Base-by-base conservation (phyloP, 805 yeast species). In the Helenozyma baotianmanensis region DNA sequence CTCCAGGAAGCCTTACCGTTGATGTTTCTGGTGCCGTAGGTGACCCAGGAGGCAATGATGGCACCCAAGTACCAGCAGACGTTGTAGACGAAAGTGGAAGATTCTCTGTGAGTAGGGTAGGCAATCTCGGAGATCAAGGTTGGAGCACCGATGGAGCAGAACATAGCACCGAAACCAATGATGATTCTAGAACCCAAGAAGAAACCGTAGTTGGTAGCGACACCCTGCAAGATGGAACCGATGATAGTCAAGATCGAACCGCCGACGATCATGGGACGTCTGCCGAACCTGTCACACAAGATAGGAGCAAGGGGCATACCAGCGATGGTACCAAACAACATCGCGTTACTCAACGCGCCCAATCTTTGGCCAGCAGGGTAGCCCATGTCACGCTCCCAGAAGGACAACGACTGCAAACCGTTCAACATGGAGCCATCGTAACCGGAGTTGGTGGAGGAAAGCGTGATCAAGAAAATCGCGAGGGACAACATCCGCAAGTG, bases 61-160 rank as follows among this genome's bases (percentile, higher is more conserved):
- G 76, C 75, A 28, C 80, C 80, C 23, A 71, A 45, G 43, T 69
- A 72, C 78, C 76, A 72, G 39, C 67, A 64, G 14, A 68, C 62
- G 50, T 74, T 74, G 55, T 63, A 74, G 35, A 65, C 54, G n/a
- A 74, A 60, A 3, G 49, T 51, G 13, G 37, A 21, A 3, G 51
- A 38, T 15, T 58, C 64, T 42, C 66, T 49, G 21, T 50, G 43
- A n/a, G 53, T 47, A 14, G 80, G 80, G 43, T 57, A 74, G 2
- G 78, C 53, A 14, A 73, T 40, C 45, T 76, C 80, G 4, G 78
- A 62, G 27, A 74, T 60, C 48, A 72, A 55, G 9, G 73, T 40
- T n/a, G 79, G 76, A 15, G 73, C 57, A 8, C 71, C 57, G 25
- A 68, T 67, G 22, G 56, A 54, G 9, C 71, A 62, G 33, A 70